phyloP scores from a whole-genome alignment of 2,329 filamentous ascomycete genomes.

The Acrocalymma vagum region DNA sequence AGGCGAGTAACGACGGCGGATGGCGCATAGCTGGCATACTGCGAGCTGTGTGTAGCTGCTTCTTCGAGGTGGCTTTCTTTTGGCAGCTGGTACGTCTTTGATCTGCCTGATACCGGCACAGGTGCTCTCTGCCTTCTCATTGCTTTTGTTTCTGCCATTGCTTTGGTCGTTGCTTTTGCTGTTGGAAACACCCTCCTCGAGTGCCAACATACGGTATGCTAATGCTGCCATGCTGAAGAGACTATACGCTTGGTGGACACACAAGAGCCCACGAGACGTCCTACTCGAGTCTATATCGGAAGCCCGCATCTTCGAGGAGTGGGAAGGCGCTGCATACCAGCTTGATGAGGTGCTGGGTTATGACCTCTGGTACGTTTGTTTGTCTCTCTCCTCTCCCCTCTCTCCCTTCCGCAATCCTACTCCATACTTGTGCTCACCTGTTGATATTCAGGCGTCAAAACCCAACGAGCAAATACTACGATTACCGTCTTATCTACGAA shows the following conservation, averaged over 20 bases:
- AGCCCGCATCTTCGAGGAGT: constrained; percentile 80
- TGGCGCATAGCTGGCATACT: constrained; percentile 19
- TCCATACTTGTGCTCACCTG: constrained; percentile 9
- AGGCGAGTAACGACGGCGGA: no score
- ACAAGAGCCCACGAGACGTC: constrained; percentile 69
- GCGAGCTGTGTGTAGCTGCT: constrained; percentile 37
- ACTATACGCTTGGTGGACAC: constrained; percentile 71
- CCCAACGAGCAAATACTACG: constrained; percentile 81
- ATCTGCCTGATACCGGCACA: neutral
- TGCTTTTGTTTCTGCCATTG: constrained; percentile 3
- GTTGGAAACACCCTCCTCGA: neutral
- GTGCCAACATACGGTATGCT: neutral
- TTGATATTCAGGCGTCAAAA: constrained; percentile 75
- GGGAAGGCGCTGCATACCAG: constrained; percentile 83
- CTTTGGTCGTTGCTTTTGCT: neutral
- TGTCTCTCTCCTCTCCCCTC: no score
- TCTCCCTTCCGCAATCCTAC: neutral
- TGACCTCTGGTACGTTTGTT: constrained; percentile 77
- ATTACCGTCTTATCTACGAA: constrained; percentile 83
- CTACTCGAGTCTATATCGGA: constrained; percentile 72
- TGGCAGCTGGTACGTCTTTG: constrained; percentile 48
- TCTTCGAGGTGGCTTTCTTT: constrained; percentile 50
- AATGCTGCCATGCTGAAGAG: constrained; percentile 61
- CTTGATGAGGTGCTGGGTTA: constrained; percentile 84
- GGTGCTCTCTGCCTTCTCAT: neutral